Evolutionary conservation across 2,329 filamentous ascomycete genomes (phyloP).

Genomic region (Calonectria ilicicola): DNA sequence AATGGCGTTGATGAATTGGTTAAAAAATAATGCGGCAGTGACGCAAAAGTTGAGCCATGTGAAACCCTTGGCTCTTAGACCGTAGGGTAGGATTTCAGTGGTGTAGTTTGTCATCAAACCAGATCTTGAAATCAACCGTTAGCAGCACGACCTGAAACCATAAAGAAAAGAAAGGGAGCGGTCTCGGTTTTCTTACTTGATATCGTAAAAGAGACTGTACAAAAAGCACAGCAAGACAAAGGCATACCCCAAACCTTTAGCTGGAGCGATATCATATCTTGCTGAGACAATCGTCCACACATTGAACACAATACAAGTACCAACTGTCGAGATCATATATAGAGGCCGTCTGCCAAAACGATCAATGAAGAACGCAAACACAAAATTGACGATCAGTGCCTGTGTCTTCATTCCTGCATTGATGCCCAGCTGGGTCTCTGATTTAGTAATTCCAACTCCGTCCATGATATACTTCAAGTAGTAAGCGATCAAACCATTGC

Average conservation of each 20-base stretch:
- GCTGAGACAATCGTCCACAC: constrained; percentile 43
- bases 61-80: constrained; percentile 34
- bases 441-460: constrained; percentile 24
- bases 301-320: constrained; percentile 44
- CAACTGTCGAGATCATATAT: constrained; percentile 43
- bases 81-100: constrained; percentile 42
- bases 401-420: constrained; percentile 16
- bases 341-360: constrained; percentile 3
- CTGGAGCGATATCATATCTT: constrained; percentile 31
- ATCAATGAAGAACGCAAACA: constrained; percentile 13
- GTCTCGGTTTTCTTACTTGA: background rate
- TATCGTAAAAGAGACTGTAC: constrained; percentile 51
- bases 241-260: constrained; percentile 25
- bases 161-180: background rate
- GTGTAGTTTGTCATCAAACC: constrained; percentile 45
- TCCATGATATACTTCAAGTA: constrained; percentile 68
- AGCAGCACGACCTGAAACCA: background rate
- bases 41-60: constrained; percentile 33
- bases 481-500: constrained; percentile 73
- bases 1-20: constrained; percentile 35
- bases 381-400: constrained; percentile 4
- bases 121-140: constrained; percentile 33
- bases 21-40: constrained; percentile 29
- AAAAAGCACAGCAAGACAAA: constrained; percentile 53
- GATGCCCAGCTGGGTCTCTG: constrained; percentile 5